Evolutionary conservation across 169 alveolate genomes (phyloP), one percentile per base, ranked within the genome.

Genomic region (Cryptosporidium meleagridis): DNA sequence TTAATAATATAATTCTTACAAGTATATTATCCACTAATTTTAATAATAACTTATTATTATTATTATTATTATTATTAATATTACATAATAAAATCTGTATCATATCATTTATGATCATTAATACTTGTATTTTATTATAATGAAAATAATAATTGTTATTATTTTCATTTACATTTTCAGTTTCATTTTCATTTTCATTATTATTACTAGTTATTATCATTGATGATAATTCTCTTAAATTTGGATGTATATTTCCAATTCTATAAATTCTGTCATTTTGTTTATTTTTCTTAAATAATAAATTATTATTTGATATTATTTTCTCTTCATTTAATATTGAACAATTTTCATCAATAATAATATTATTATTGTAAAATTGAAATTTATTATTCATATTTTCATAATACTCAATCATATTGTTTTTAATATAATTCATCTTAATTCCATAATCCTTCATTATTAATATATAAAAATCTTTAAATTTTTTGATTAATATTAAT

Each of bases 261-360:
- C 59, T 35, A 41, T 84, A n/a, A 39, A 69, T 70, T 68, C 31
- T 52, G 44, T 86, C 85, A 72, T 73, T 51, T 23, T 45, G 62
- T 7, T 68, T 55, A 69, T 6, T 41, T 31, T 35, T 51, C 0
- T 59, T 59, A 18, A 53, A 59, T 26, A 16, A 37, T 6, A 53
- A 16, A 59, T 4, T 37, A 4, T 37, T 37, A 37, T 37, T 37
- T 37, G 4, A 2, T 37, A 33, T 53, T 31, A 35, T 71, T 89
- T 53, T 85, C 55, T 85, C 85, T 62, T 41, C 92, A 85, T 9
- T 70, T 37, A 29, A 72, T 55, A 75, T 91, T 85, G 18, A 75
- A 70, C n/a, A 85, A 55, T 70, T 68, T 59, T 91, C 86, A 48
- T 91, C 94, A 3, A 85, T 75, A 75, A 91, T 85, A 69, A 69